Conservation (phyloP, 2,329 filamentous ascomycete species). For the Botrytis sinoallii region DNA sequence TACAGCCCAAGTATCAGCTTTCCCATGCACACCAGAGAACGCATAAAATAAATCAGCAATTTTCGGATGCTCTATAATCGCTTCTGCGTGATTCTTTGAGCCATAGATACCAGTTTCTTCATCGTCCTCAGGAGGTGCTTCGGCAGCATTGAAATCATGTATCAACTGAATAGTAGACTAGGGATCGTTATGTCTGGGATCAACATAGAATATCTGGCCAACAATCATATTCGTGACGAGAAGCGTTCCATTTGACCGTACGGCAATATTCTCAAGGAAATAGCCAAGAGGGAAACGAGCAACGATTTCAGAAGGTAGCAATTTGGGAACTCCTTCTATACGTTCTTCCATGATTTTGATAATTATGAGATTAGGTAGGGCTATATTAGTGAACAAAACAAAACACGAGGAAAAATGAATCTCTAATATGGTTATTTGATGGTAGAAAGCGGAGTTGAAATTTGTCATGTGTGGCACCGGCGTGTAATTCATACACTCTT, state of each 20-base stretch:
- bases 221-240: constrained; percentile 37
- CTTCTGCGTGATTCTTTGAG: constrained; percentile 10
- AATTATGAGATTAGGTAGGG: not conserved
- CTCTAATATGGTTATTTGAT: not conserved
- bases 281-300: not conserved
- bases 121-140: not conserved
- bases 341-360: not conserved
- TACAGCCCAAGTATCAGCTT: not conserved
- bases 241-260: constrained; percentile 53
- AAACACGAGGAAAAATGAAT: not conserved
- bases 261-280: constrained; percentile 28
- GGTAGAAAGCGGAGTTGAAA: not conserved
- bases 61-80: constrained; percentile 9
- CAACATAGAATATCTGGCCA: constrained; percentile 26
- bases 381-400: not conserved
- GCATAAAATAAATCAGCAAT: constrained; percentile 5
- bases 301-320: not conserved
- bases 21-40: constrained; percentile 12
- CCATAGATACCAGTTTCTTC: not conserved
- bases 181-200: constrained; percentile 23
- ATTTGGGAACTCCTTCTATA: not conserved
- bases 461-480: not conserved
- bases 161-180: not conserved
- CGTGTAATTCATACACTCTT: not conserved
- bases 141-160: constrained; percentile 6